Base-by-base conservation (phyloP, 768 basidiomycete genomes). In the Macrolepiota dolichaula region DNA sequence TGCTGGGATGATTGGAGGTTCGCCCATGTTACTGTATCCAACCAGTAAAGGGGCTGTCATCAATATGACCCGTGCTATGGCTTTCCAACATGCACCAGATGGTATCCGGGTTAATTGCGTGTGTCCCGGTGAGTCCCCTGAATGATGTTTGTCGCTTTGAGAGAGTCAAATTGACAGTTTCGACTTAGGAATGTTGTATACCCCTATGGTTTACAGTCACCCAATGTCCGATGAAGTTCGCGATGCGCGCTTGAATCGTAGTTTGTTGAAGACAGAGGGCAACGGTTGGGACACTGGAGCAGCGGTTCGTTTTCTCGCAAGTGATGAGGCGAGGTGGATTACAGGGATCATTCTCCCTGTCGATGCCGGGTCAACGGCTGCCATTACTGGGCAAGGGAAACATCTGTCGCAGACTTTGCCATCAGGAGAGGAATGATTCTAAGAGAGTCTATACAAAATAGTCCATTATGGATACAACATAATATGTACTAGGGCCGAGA, bases 11-110 rank as follows among this genome's bases (percentile, higher is more conserved):
- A 57, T 72, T 7, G 78, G 78, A 0, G 78, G 78, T 9, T 72
- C 72, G 1, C 74, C 77, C 4, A 72, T 75, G 66, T 63, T 78
- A 35, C 66, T 79, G 12, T 79, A 79, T 47, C 77, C 77, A 0
- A 77, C 76, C 24, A 77, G 75, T 58, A 79, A 78, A 64, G 77
- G 77, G 3, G 78, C 78, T 0, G 65, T 78, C 11, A 66, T 79
- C 37, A 78, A 79, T 42, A 76, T 79, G 73, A 79, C 78, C 1
- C 67, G 76, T 47, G 77, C 78, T 1, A 79, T 79, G 78, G 78
- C 77, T 0, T 72, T 71, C 1, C 77, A 79, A 57, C 78, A 78
- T 63, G 77, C 74, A 0, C 68, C 73, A 2, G 69, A 70, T 22
- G 76, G 75, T 1, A 78, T 79, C 52, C 69, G 75, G 44, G 76